Base-by-base conservation (phyloP, 306 rosid genomes). In the Prinsepia uniflora region DNA sequence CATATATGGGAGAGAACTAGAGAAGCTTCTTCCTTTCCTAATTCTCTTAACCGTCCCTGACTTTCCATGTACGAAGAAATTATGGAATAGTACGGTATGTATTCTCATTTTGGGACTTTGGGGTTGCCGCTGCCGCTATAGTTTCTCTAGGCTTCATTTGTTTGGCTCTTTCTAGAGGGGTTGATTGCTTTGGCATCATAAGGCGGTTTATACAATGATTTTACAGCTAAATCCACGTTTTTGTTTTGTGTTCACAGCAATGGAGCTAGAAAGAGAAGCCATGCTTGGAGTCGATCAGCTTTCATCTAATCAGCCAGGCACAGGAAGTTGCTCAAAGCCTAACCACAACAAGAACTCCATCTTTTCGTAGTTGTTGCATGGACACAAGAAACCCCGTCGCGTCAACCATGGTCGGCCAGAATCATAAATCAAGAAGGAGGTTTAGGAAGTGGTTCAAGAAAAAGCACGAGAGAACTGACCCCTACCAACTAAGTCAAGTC, bases 201-300 rank as follows among this genome's bases (percentile, higher is more conserved):
- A 54, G 92, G 88, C 86, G 87, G 82, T 75, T 54, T 79, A 59
- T 83, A 71, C 92, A 8, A 92, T 63, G 82, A 46, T 47, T 75
- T 48, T 53, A 73, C 72, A 39, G 72, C 61, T 70, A 43, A 73
- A 63, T 64, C 65, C 6, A 34, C 66, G 48, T 14, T 22, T 55
- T 53, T 69, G 53, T 47, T 18, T 47, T 18, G 30, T 39, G 72
- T 36, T 39, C 17, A 48, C 52, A 63, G 68, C 12, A 50, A 46
- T 67, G 56, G 49, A 58, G 17, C 52, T 48, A 15, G 58, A 45
- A 50, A 54, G 43, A 36, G 74, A 42, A 36, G 74, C 65, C 39
- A 70, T 65, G 58, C 15, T 60, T 40, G 70, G 49, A 42, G 58
- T 14, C 10, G 14, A 60, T 47, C 45, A 53, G 62, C 53, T 58